These are phyloP conservation scores for Protomyces lactucae-debilis DNA, from an alignment of 1,139 yeast species.

Conservation along the genomic window DNA sequence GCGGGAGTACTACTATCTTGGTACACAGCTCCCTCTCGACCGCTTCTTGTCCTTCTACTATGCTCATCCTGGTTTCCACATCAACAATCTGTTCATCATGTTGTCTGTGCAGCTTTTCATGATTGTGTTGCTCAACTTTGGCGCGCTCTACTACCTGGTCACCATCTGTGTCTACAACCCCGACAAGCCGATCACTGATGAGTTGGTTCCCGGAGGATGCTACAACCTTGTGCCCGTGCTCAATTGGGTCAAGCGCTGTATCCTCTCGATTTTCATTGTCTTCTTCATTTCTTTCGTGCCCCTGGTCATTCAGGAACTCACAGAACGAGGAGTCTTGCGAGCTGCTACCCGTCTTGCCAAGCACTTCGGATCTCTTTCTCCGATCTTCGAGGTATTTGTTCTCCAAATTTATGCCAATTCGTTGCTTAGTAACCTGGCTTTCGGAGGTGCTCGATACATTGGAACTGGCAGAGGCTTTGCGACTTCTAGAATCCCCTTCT, in stretches of 20 bases:
- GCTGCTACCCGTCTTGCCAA: slow-evolving; percentile 86
- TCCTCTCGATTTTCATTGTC: slow-evolving; percentile 94
- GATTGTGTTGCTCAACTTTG: slow-evolving; percentile 86
- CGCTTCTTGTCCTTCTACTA: slow-evolving; percentile 96
- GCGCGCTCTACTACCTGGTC: slow-evolving; percentile 84
- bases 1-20: slow-evolving; percentile 94
- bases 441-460: slow-evolving; percentile 99
- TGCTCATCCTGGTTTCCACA: slow-evolving; percentile 99
- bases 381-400: slow-evolving; percentile 96
- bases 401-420: slow-evolving; percentile 97
- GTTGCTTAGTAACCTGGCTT: slow-evolving; percentile 81
- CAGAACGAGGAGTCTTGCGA: slow-evolving; percentile 97
- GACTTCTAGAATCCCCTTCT: slow-evolving; percentile 95
- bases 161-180: slow-evolving; percentile 78
- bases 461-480: slow-evolving; percentile 99
- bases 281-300: slow-evolving; percentile 97
- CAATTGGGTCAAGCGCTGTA: slow-evolving; percentile 97
- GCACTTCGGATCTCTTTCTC: slow-evolving; percentile 85
- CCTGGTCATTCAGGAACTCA: slow-evolving; percentile 90
- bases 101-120: slow-evolving; percentile 88
- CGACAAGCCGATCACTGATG: slow-evolving; percentile 80
- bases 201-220: slow-evolving; percentile 84
- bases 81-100: slow-evolving; percentile 92
- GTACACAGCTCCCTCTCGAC: slow-evolving; percentile 94
- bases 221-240: slow-evolving; percentile 84